phyloP scores from a whole-genome alignment of 768 basidiomycete genomes.

The Termitomyces sp. region DNA sequence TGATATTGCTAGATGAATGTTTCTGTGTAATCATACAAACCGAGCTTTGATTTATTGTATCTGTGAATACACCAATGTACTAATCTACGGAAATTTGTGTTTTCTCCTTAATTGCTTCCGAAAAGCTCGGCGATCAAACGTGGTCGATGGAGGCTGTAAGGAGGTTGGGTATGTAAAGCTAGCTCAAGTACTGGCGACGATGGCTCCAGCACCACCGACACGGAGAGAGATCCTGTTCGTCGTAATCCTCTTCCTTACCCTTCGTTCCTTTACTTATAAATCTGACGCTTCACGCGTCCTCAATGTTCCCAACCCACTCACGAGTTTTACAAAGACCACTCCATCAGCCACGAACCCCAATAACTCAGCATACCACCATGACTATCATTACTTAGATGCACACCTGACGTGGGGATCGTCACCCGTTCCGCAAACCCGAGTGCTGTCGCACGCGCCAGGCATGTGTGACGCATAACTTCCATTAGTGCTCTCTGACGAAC shows the following conservation, averaged over 20 bases:
- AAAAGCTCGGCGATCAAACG: neutral
- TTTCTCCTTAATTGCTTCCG: neutral
- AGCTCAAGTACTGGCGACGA: constrained; percentile 10
- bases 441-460: constrained; percentile 79
- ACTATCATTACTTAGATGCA: constrained; percentile 16
- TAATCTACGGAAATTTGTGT: neutral
- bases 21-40: neutral
- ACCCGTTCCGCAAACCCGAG: constrained; percentile 51
- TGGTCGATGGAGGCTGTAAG: neutral
- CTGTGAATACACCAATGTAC: neutral
- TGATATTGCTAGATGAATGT: neutral
- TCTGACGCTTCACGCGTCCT: constrained; percentile 7
- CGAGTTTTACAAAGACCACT: constrained; percentile 4
- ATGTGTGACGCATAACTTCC: constrained; percentile 11
- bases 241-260: constrained; percentile 38
- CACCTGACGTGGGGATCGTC: constrained; percentile 34
- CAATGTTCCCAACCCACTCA: constrained; percentile 6
- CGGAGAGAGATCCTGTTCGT: constrained; percentile 52
- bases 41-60: neutral
- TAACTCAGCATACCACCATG: constrained; percentile 3
- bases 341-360: constrained; percentile 5
- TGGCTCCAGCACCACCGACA: constrained; percentile 42
- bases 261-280: constrained; percentile 38
- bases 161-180: neutral
- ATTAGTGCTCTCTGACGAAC: neutral